phyloP scores from a whole-genome alignment of 768 basidiomycete species.

The Tubosaeta sp. region DNA sequence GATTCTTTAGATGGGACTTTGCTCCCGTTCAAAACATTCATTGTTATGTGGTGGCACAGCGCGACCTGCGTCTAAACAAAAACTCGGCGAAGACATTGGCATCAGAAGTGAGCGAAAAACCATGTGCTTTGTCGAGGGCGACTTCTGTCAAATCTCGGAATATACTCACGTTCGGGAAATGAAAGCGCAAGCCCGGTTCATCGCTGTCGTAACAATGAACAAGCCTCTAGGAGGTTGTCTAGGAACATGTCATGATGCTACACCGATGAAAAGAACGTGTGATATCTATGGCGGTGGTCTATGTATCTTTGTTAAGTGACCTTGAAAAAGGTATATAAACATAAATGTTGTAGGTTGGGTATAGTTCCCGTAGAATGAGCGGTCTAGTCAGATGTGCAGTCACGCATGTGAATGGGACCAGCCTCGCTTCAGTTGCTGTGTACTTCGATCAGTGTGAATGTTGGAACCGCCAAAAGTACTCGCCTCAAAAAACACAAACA shows the following conservation, averaged over 20 bases:
- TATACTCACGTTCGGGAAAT: background rate
- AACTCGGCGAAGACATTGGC: too few species aligned
- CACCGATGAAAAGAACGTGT: background rate
- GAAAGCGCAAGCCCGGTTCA: background rate
- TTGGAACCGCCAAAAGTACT: slow-evolving; percentile 5
- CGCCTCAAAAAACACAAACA: slow-evolving; percentile 86
- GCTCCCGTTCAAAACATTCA: too few species aligned
- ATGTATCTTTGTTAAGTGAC: background rate
- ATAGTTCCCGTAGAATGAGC: background rate
- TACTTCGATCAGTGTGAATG: slow-evolving; percentile 5
- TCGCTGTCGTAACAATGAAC: background rate
- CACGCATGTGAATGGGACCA: slow-evolving; percentile 36
- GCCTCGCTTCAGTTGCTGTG: slow-evolving; percentile 65
- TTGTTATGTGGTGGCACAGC: too few species aligned
- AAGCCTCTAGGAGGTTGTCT: slow-evolving; percentile 4
- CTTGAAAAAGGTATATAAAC: slow-evolving; percentile 2
- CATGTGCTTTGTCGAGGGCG: background rate
- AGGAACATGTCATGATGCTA: slow-evolving; percentile 8
- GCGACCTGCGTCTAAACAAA: too few species aligned
- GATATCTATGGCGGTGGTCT: slow-evolving; percentile 8
- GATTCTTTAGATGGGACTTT: too few species aligned
- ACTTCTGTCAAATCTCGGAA: too few species aligned
- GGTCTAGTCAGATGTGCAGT: background rate
- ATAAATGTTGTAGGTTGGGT: slow-evolving; percentile 1
- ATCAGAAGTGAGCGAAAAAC: too few species aligned